Percentiles rank a stretch among this genome's conserved stretches.
These are phyloP conservation scores for Plantago major DNA, from an alignment of 257 asterid species.

Conservation along the genomic window DNA sequence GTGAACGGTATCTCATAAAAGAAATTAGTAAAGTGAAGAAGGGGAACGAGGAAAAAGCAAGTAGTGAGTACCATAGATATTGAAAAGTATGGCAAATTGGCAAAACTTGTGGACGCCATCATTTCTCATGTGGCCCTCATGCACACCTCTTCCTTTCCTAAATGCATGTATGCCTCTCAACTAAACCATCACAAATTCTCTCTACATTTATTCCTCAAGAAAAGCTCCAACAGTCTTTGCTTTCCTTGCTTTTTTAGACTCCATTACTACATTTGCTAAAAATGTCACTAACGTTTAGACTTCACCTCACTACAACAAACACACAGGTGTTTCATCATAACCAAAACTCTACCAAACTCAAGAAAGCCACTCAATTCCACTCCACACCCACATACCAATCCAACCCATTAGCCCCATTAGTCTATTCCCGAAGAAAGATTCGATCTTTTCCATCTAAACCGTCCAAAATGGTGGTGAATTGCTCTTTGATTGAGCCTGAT, in stretches of 20 bases:
- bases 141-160: conserved; percentile 1
- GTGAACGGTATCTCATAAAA: no score
- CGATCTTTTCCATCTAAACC: conserved; percentile 33
- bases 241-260: not conserved
- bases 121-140: conserved; percentile 24
- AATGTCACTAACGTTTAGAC: conserved; percentile 56
- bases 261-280: not conserved
- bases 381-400: conserved; percentile 43
- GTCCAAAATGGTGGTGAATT: conserved; percentile 31
- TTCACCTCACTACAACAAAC: conserved; percentile 32
- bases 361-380: conserved; percentile 25
- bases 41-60: no score
- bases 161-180: conserved; percentile 1
- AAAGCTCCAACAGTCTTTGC: conserved; percentile 2
- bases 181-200: not conserved
- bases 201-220: not conserved
- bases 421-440: conserved; percentile 33
- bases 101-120: conserved; percentile 30
- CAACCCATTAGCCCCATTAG: conserved; percentile 41
- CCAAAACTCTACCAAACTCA: conserved; percentile 25
- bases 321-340: conserved; percentile 10
- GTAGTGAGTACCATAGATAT: not conserved
- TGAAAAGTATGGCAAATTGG: not conserved
- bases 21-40: no score
- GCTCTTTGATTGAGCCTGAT: conserved; percentile 79